Base-by-base conservation (phyloP, 352 stramenopile species). In the Phytophthora foliorum region DNA sequence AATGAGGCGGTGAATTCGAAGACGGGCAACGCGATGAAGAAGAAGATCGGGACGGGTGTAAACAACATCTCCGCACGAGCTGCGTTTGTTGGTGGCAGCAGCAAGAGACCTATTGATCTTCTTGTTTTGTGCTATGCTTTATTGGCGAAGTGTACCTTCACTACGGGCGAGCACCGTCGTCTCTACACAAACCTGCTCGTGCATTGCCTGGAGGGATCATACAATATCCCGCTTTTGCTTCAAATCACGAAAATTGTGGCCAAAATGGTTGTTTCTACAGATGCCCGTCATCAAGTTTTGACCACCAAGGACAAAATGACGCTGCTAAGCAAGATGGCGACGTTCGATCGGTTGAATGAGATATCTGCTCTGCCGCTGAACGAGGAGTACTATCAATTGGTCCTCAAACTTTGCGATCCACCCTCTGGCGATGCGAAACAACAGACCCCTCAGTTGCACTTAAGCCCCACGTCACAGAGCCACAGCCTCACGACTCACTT, bases 241-340 rank as follows among this genome's bases (percentile, higher is more conserved):
- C 79, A 95, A 58, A 86, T 96, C 53, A 94, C 83, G 17, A 85
- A 82, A 36, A 95, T 97, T 62, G 88, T 94, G 16, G 73, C 82
- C 0, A 76, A 87, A 13, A 75, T 93, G 62, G 75, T 95, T 52
- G 69, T 39, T 45, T 75, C 73, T n/a, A 89, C 77, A 14, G 75
- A 80, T 6, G 62, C 81, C 17, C 65, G 74, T 19, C 74, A 84
- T 17, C 84, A 93, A 57, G 54, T 95, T n/a, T 77, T 97, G 48
- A 86, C 86, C 5, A 78, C 87, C 31, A 97, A 97, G 67, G 90
- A 97, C 71, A 96, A 95, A 48, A 92, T 95, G 83, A 87, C 85
- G 27, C 63, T 97, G 57, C 71, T 97, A 4, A 88, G 72, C 32
- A 97, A 97, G 72, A 95, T 97, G 88, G 72, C 82, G 9, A 87